These are phyloP conservation scores for Coemansia guatemalensis DNA, from an alignment of 192 early-diverging fungal genomes.

Conservation along the genomic window DNA sequence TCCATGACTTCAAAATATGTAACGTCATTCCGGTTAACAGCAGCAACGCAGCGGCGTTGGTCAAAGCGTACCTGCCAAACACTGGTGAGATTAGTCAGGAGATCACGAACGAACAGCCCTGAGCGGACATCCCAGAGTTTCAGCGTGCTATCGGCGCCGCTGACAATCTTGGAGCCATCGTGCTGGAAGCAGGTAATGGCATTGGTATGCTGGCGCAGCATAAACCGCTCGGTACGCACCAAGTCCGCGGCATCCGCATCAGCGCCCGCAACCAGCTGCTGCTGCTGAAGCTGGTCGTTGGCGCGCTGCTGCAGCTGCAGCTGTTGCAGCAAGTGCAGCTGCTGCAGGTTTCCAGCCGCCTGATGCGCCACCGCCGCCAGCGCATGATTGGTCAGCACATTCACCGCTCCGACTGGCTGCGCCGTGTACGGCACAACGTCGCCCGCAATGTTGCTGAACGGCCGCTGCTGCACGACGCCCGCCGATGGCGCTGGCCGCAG, in stretches of 20 bases:
- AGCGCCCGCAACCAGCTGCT: conserved; percentile 15
- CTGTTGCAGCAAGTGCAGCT: conserved; percentile 40
- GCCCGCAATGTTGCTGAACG: conserved; percentile 45
- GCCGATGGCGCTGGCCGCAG: conserved; percentile 26
- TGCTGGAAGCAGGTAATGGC: conserved; percentile 99
- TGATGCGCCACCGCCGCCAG: conserved; percentile 19
- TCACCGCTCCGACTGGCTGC: not conserved
- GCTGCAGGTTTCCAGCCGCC: conserved; percentile 35
- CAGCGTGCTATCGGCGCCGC: conserved; percentile 89
- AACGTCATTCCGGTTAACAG: conserved; percentile 60
- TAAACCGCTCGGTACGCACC: conserved; percentile 58
- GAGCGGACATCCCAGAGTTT: conserved; percentile 97
- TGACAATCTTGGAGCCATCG: conserved; percentile 89
- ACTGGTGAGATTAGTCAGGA: conserved; percentile 75
- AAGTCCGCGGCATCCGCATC: conserved; percentile 11
- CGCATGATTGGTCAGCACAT: conserved; percentile 23
- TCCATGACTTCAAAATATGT: conserved; percentile 60
- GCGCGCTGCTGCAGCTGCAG: conserved; percentile 50
- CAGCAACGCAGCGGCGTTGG: conserved; percentile 76
- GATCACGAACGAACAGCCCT: conserved; percentile 79
- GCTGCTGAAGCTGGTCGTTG: conserved; percentile 47
- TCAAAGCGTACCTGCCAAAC: conserved; percentile 98
- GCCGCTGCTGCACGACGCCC: conserved; percentile 13
- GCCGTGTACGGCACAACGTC: conserved; percentile 17
- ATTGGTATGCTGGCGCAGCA: conserved; percentile 61